Conservation (phyloP, 176 grass and related monocot species). For the Bolboschoenus planiculmis region DNA sequence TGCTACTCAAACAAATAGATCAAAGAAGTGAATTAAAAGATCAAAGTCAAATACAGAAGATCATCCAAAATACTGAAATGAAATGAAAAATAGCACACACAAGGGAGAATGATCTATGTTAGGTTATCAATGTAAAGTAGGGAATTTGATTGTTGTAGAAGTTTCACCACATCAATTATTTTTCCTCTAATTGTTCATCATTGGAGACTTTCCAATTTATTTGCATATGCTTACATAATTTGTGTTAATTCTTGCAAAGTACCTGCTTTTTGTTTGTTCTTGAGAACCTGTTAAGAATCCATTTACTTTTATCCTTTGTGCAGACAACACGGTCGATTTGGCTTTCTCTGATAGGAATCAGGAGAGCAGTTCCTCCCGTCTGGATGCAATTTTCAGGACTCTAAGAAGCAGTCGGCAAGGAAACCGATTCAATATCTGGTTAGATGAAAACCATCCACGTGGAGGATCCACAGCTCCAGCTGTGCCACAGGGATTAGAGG, state of each 20-base stretch:
- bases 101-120: background rate
- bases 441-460: slow-evolving; percentile 70
- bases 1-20: slow-evolving; percentile 4
- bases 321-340: slow-evolving; percentile 80
- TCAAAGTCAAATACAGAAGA: background rate
- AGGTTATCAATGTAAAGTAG: background rate
- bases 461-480: slow-evolving; percentile 46
- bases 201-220: background rate
- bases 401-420: slow-evolving; percentile 77
- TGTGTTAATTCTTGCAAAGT: slow-evolving; percentile 2
- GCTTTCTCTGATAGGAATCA: slow-evolving; percentile 88
- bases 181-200: background rate
- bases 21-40: background rate
- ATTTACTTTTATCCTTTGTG: slow-evolving; percentile 10
- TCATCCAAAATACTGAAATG: background rate
- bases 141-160: background rate
- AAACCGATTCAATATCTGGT: slow-evolving; percentile 95
- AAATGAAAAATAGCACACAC: background rate
- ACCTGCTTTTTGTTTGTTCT: background rate
- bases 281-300: background rate
- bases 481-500: slow-evolving; percentile 90
- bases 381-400: slow-evolving; percentile 93
- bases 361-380: slow-evolving; percentile 76
- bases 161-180: background rate
- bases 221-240: background rate